phyloP scores from a whole-genome alignment of 768 basidiomycete species.

The Aureoboletus auriporus region DNA sequence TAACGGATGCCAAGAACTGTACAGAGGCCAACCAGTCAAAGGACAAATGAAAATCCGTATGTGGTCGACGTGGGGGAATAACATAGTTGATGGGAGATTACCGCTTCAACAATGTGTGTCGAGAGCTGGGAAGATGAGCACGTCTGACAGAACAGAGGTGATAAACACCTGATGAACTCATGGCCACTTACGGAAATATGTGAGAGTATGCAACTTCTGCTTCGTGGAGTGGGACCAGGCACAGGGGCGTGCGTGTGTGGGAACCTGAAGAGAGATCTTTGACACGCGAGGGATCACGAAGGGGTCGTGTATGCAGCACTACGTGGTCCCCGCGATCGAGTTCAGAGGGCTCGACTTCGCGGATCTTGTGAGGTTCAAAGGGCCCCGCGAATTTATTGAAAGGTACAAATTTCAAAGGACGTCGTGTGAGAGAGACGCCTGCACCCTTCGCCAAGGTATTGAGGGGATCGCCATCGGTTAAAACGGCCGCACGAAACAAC shows the following conservation, averaged over 20 bases:
- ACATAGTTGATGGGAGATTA: too few species aligned
- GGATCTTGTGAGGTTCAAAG: neutral
- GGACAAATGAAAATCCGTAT: too few species aligned
- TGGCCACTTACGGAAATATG: constrained; percentile 24
- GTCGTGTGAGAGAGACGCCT: constrained; percentile 12
- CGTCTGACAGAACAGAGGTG: constrained; percentile 4
- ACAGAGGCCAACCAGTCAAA: neutral
- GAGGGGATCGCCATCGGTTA: constrained; percentile 23
- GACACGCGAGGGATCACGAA: neutral
- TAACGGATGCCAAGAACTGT: too few species aligned
- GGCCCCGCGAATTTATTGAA: constrained; percentile 17
- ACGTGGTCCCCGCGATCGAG: neutral
- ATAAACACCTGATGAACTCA: neutral
- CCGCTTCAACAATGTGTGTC: neutral
- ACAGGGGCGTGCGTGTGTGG: constrained; percentile 15
- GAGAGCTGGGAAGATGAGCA: constrained; percentile 1
- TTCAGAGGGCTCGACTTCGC: neutral
- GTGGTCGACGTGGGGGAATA: too few species aligned
- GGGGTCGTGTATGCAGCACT: neutral
- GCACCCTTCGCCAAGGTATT: constrained; percentile 10
- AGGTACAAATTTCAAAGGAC: constrained; percentile 27
- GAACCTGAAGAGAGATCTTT: constrained; percentile 4
- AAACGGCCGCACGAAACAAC: constrained; percentile 26
- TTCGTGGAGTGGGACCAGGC: constrained; percentile 23
- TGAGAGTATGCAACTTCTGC: constrained; percentile 25